Evolutionary conservation across 192 early-diverging fungal genomes (phyloP).

Genomic region (Gigaspora rosea): DNA sequence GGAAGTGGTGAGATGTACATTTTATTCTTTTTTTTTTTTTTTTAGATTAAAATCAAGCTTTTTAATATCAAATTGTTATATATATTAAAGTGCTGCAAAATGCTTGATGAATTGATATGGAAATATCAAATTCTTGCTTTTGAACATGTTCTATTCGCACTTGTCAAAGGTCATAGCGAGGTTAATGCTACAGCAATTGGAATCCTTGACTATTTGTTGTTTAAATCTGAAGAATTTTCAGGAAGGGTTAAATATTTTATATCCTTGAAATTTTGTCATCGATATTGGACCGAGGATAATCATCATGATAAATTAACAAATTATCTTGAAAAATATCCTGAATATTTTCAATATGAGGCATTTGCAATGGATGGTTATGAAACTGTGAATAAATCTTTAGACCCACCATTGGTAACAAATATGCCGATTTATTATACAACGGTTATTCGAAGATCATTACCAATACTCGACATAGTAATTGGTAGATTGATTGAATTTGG

Average conservation of each 20-base stretch:
- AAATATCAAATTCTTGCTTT: constrained; percentile 67
- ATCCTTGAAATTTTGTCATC: constrained; percentile 59
- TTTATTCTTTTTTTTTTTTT: background rate
- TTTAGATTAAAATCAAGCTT: background rate
- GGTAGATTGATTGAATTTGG: constrained; percentile 68
- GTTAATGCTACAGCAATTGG: constrained; percentile 49
- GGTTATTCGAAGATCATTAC: constrained; percentile 63
- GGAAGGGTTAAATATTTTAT: constrained; percentile 67
- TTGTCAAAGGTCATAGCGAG: constrained; percentile 63
- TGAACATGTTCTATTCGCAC: constrained; percentile 69
- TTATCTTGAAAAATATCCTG: constrained; percentile 68
- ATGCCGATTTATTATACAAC: constrained; percentile 77
- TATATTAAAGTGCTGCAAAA: constrained; percentile 14
- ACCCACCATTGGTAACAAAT: constrained; percentile 58
- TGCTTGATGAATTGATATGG: constrained; percentile 73
- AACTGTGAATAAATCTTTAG: constrained; percentile 42
- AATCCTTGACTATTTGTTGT: constrained; percentile 54
- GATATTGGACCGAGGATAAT: constrained; percentile 74
- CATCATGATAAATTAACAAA: constrained; percentile 63
- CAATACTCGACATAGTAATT: constrained; percentile 66
- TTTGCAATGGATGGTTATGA: constrained; percentile 50
- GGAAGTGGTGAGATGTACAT: constrained; percentile 29
- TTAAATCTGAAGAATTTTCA: constrained; percentile 52
- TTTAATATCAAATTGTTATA: background rate
- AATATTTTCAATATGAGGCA: constrained; percentile 76